Conservation (phyloP, 1,284 basidiomycete species). For the Porogramme epimiltina region DNA sequence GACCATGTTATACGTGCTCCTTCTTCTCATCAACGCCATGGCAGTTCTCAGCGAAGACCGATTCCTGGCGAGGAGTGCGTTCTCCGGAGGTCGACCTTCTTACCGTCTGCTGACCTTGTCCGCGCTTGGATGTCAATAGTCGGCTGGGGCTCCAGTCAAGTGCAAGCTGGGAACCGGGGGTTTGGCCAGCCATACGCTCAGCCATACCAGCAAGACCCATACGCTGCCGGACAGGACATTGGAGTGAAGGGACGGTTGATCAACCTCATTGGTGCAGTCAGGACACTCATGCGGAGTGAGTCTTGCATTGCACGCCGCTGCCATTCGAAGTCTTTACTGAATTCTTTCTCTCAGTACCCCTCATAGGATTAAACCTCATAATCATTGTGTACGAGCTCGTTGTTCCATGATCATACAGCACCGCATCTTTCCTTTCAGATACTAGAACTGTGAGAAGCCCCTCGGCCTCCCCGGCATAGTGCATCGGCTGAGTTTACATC, state of each 20-base stretch:
- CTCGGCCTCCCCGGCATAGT: conserved; percentile 1
- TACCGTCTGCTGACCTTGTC: conserved; percentile 5
- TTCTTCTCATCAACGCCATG: conserved; percentile 91
- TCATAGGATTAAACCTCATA: conserved; percentile 82
- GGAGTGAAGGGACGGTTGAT: conserved; percentile 86
- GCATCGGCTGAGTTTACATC: neutral
- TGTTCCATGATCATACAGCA: conserved; percentile 11
- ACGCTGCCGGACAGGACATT: conserved; percentile 58
- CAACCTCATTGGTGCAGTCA: conserved; percentile 90
- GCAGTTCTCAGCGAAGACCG: conserved; percentile 95
- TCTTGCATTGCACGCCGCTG: neutral
- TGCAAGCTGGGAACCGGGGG: conserved; percentile 52
- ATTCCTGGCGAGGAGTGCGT: conserved; percentile 90
- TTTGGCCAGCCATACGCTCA: conserved; percentile 73
- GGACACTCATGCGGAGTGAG: conserved; percentile 94
- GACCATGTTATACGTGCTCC: conserved; percentile 67
- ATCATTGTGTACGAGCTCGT: conserved; percentile 84
- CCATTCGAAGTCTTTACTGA: neutral
- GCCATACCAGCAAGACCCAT: conserved; percentile 66
- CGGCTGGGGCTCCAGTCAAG: conserved; percentile 84
- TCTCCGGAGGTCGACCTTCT: neutral
- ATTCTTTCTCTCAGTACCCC: conserved; percentile 62
- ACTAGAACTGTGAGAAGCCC: neutral
- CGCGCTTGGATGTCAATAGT: conserved; percentile 51
- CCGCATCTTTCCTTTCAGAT: neutral